These are phyloP conservation scores for Bipolaris zeicola DNA, from an alignment of 2,329 filamentous ascomycete genomes.

Conservation along the genomic window DNA sequence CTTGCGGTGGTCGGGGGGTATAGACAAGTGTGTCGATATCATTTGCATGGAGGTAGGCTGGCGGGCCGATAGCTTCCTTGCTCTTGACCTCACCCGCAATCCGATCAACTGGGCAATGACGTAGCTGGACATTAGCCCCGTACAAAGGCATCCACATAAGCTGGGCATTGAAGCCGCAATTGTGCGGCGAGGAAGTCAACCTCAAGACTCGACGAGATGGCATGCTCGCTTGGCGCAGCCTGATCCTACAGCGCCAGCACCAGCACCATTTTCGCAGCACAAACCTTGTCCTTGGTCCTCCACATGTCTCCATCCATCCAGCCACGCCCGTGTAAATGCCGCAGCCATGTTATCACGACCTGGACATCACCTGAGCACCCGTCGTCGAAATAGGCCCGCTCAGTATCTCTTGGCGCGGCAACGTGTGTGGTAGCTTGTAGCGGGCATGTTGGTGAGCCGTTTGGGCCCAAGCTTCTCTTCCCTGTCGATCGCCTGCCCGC, in stretches of 20 bases:
- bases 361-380: conserved; percentile 1
- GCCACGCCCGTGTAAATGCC: neutral
- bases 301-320: neutral
- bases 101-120: neutral
- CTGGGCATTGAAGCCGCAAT: neutral
- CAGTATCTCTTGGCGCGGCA: neutral
- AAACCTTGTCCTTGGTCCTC: neutral
- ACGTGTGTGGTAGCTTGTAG: neutral
- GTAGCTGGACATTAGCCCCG: neutral
- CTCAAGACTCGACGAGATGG: neutral
- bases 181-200: neutral
- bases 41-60: neutral
- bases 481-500: neutral
- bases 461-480: neutral
- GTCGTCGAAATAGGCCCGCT: neutral
- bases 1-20: neutral
- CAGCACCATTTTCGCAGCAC: neutral
- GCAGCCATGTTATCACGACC: neutral
- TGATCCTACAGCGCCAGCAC: neutral
- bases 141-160: neutral
- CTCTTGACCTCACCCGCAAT: neutral
- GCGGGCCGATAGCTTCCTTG: conserved; percentile 2
- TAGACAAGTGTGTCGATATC: neutral
- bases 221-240: neutral
- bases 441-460: neutral